phyloP scores from a whole-genome alignment of 805 yeast species.

The Phaffomyces opuntiae region DNA sequence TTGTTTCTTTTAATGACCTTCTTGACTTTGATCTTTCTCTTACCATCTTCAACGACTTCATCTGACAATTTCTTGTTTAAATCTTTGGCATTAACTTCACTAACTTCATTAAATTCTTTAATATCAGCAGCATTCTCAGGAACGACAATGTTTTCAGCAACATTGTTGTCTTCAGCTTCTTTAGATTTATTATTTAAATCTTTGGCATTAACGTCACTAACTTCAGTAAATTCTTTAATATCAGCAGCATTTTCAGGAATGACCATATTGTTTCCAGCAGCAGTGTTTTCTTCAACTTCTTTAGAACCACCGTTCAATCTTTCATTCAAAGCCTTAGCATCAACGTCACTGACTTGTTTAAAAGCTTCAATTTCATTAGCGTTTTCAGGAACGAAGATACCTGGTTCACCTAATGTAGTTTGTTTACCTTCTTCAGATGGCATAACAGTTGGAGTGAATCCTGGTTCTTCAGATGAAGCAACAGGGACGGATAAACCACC shows the following conservation, averaged over 20 bases:
- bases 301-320: conserved; percentile 16
- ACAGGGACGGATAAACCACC: conserved; percentile 29
- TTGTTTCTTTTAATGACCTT: conserved; percentile 33
- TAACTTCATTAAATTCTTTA: not conserved
- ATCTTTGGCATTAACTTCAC: conserved; percentile 15
- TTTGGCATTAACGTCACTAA: conserved; percentile 10
- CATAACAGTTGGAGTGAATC: conserved; percentile 26
- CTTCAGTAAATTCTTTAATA: not conserved
- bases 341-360: conserved; percentile 45
- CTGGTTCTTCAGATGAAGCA: too few species aligned
- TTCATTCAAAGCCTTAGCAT: conserved; percentile 52
- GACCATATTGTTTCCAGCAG: not conserved
- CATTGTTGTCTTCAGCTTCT: too few species aligned
- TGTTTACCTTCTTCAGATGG: conserved; percentile 35
- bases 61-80: conserved; percentile 8
- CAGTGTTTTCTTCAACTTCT: too few species aligned
- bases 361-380: conserved; percentile 64
- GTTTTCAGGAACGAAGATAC: conserved; percentile 53
- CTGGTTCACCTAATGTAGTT: conserved; percentile 59
- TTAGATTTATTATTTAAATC: conserved; percentile 13
- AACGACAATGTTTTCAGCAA: not conserved
- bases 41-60: conserved; percentile 6
- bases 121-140: conserved; percentile 5
- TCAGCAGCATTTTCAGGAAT: conserved; percentile 6
- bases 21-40: conserved; percentile 27